phyloP scores from a whole-genome alignment of 306 rosid genomes.

The Amphicarpaea edgeworthii region DNA sequence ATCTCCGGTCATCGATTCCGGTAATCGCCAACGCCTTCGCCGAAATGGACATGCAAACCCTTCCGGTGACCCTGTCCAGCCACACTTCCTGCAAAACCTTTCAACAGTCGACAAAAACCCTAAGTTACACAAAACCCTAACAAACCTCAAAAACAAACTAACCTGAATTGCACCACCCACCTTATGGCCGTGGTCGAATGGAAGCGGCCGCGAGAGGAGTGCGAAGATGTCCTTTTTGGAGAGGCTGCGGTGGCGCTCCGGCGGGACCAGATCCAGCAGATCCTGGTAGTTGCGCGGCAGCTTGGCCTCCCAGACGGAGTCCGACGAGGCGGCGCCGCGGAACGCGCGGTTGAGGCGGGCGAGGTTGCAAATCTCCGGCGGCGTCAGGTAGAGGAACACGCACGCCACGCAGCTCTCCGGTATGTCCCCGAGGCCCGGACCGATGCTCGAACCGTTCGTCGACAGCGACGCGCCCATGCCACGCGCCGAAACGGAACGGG shows the following conservation, averaged over 20 bases:
- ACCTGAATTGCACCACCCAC: conserved; percentile 34
- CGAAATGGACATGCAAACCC: conserved; percentile 70
- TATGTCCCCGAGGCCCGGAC: conserved; percentile 88
- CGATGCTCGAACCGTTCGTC: conserved; percentile 60
- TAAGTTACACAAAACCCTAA: conserved; percentile 45
- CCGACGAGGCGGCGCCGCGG: conserved; percentile 91
- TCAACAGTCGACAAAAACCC: neutral
- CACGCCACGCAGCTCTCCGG: conserved; percentile 94
- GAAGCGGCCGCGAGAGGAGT: conserved; percentile 68
- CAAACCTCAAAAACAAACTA: too few relatives aligned
- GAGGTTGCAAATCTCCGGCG: conserved; percentile 90
- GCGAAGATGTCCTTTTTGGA: conserved; percentile 82
- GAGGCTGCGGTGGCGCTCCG: conserved; percentile 59
- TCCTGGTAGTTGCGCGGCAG: conserved; percentile 77
- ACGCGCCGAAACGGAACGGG: neutral
- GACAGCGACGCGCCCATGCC: conserved; percentile 84
- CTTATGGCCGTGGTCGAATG: conserved; percentile 70
- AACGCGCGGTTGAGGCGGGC: conserved; percentile 86
- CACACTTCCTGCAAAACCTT: conserved; percentile 69
- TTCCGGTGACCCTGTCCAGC: conserved; percentile 82
- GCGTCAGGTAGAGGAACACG: conserved; percentile 79
- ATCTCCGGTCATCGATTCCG: conserved; percentile 86
- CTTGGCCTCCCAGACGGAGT: conserved; percentile 85
- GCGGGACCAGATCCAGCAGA: conserved; percentile 70
- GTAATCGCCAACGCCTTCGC: conserved; percentile 80